These are phyloP conservation scores for Globisporangium splendens DNA, from an alignment of 352 stramenopile species.

Conservation along the genomic window DNA sequence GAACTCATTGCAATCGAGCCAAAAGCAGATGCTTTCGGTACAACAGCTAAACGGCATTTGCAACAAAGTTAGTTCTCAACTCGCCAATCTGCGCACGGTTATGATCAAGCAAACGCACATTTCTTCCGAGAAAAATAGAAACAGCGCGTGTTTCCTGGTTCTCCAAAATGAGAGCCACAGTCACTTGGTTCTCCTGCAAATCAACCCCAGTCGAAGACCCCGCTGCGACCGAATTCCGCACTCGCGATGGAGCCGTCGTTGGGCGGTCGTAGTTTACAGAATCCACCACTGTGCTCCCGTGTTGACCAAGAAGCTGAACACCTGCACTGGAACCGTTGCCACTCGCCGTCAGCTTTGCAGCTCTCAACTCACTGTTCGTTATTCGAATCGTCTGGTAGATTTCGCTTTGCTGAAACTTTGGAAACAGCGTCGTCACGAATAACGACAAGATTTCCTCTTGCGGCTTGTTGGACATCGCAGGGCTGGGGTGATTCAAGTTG, in stretches of 20 bases:
- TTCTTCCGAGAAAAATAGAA: slow-evolving; percentile 74
- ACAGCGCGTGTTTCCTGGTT: slow-evolving; percentile 57
- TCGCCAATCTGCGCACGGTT: not conserved
- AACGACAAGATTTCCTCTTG: slow-evolving; percentile 71
- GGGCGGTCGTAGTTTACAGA: not conserved
- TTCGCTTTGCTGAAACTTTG: slow-evolving; percentile 72
- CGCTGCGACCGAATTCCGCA: not conserved
- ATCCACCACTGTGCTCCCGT: not conserved
- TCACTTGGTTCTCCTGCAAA: slow-evolving; percentile 38
- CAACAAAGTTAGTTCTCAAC: not conserved
- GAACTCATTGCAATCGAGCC: slow-evolving; percentile 80
- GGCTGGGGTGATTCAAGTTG: slow-evolving; percentile 35
- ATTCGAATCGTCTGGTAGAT: slow-evolving; percentile 59
- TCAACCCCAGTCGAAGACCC: slow-evolving; percentile 8
- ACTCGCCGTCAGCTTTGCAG: slow-evolving; percentile 23
- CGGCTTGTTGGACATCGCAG: slow-evolving; percentile 66
- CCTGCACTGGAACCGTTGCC: slow-evolving; percentile 10
- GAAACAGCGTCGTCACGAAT: slow-evolving; percentile 59
- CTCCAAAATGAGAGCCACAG: slow-evolving; percentile 54
- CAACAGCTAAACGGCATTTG: slow-evolving; percentile 43
- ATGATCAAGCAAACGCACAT: slow-evolving; percentile 50
- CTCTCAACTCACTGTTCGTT: slow-evolving; percentile 18
- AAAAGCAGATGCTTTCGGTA: slow-evolving; percentile 82
- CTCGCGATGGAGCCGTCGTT: slow-evolving; percentile 3
- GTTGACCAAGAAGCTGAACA: not conserved